A percentile compares a stretch with the other conserved stretches of the same genome.
phyloP scores from a whole-genome alignment of 441 rosid genomes.

The Erodium moschatum region DNA sequence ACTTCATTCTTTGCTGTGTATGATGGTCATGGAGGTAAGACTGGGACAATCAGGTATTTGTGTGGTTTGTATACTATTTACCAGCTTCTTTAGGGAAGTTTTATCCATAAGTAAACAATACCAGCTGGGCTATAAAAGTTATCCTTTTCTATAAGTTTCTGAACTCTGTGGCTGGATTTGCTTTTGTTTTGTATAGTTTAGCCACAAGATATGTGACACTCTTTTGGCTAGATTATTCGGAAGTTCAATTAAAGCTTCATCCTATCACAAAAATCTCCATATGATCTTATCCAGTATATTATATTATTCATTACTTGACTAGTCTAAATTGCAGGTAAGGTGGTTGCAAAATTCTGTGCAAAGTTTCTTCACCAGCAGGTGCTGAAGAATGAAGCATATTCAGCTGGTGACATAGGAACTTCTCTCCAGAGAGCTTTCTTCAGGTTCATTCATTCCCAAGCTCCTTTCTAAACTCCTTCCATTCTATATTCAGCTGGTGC shows the following conservation, averaged over 20 bases:
- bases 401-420: conserved; percentile 62
- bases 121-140: background rate
- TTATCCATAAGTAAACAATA: background rate
- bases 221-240: background rate
- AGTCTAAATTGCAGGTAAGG: conserved; percentile 51
- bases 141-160: background rate
- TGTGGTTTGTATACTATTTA: background rate
- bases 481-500: too few species aligned
- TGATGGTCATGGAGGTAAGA: conserved; percentile 99
- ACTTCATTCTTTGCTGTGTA: conserved; percentile 90
- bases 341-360: conserved; percentile 83
- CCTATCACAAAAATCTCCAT: background rate
- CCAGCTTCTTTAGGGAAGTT: background rate
- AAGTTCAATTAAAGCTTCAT: background rate
- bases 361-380: conserved; percentile 84
- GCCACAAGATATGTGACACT: background rate
- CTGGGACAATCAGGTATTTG: background rate
- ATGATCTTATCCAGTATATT: background rate
- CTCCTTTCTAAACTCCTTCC: too few species aligned
- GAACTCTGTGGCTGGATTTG: background rate
- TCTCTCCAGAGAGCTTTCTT: conserved; percentile 63
- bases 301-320: background rate
- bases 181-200: background rate
- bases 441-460: conserved; percentile 36
- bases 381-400: conserved; percentile 53